phyloP scores from a whole-genome alignment of 306 rosid species.

The Medicago lupulina region DNA sequence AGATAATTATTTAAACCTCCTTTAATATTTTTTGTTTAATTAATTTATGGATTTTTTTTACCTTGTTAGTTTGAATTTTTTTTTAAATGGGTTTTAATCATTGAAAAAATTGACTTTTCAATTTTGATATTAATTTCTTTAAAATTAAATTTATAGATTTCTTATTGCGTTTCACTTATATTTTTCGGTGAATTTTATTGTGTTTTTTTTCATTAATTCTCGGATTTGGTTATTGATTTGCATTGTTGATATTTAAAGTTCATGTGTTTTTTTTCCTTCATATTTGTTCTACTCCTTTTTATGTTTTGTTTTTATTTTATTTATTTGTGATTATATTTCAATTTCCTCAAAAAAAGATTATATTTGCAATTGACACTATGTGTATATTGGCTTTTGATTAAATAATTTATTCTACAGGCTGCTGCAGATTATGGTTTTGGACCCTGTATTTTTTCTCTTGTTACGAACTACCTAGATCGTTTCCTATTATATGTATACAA shows the following conservation, averaged over 20 bases:
- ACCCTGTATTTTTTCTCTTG: constrained; percentile 58
- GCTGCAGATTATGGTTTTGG: constrained; percentile 61
- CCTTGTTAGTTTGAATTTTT: too few species aligned
- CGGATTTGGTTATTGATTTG: neutral
- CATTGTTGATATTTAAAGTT: neutral
- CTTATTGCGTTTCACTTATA: constrained; percentile 12
- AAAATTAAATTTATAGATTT: neutral
- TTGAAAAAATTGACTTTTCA: neutral
- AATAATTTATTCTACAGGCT: constrained; percentile 52
- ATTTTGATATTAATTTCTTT: neutral
- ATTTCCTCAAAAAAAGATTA: too few species aligned
- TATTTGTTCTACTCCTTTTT: too few species aligned
- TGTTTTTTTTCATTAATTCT: constrained; percentile 7
- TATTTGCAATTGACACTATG: constrained; percentile 13
- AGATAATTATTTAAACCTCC: neutral
- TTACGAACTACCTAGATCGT: constrained; percentile 83
- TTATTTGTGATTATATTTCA: too few species aligned
- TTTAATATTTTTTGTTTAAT: neutral
- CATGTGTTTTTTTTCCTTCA: neutral
- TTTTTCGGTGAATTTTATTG: neutral
- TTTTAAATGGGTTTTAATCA: neutral
- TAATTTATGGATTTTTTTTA: neutral
- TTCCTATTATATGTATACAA: constrained; percentile 54
- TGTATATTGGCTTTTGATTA: neutral
- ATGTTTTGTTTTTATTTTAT: too few species aligned